Conservation (phyloP, 768 basidiomycete genomes). For the Suillus subalutaceus region DNA sequence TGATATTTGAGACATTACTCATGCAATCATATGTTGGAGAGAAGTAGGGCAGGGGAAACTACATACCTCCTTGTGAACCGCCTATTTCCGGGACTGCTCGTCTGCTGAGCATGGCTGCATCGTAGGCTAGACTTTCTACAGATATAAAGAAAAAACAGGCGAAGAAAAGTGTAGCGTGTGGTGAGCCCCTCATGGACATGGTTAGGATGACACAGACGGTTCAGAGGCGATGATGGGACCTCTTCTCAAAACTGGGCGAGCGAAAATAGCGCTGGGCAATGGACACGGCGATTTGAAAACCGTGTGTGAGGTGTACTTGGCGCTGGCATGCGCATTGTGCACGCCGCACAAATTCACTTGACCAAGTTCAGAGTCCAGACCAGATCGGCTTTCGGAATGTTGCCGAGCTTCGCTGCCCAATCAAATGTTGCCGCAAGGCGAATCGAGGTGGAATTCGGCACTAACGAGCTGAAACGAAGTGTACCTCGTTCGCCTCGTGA, state of each 20-base stretch:
- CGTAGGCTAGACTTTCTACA: not conserved
- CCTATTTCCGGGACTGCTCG: slow-evolving; percentile 50
- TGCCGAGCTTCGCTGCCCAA: not conserved
- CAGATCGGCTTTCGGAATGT: slow-evolving; percentile 1
- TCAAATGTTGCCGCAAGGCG: too few relatives aligned
- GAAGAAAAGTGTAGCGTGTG: not conserved
- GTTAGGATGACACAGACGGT: not conserved
- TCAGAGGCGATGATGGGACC: not conserved
- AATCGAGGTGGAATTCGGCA: too few relatives aligned
- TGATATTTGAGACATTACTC: slow-evolving; percentile 5
- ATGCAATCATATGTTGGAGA: not conserved
- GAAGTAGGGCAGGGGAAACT: not conserved
- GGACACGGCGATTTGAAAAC: not conserved
- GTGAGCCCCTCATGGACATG: not conserved
- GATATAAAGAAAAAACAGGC: not conserved
- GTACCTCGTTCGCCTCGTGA: too few relatives aligned
- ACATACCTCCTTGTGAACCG: slow-evolving; percentile 53
- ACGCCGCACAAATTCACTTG: not conserved
- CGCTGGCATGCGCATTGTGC: not conserved
- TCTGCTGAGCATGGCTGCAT: slow-evolving; percentile 14
- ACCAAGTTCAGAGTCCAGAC: not conserved
- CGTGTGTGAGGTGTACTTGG: slow-evolving; percentile 1
- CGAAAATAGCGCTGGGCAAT: not conserved
- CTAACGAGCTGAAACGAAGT: too few relatives aligned
- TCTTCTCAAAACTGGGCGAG: not conserved